Conservation (phyloP, 1,284 basidiomycete species). For the Pseudozyma pruni region DNA sequence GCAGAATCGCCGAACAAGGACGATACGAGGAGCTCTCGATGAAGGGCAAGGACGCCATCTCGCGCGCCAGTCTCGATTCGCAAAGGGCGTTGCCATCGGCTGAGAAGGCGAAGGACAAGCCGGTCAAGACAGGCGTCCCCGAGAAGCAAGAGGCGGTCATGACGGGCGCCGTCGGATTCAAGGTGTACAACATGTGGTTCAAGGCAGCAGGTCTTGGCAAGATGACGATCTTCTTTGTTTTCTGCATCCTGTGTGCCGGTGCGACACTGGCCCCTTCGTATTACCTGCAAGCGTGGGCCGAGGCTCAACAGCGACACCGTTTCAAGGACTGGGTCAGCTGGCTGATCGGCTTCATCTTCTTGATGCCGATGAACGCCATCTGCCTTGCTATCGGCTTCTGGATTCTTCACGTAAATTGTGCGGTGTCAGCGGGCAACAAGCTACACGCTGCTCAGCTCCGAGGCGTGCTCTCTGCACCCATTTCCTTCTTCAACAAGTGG, state of each 20-base stretch:
- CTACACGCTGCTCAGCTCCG: slow-evolving; percentile 37
- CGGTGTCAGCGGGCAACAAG: slow-evolving; percentile 25
- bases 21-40: slow-evolving; percentile 42
- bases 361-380: slow-evolving; percentile 11
- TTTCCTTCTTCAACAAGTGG: slow-evolving; percentile 50
- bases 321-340: slow-evolving; percentile 25
- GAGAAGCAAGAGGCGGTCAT: slow-evolving; percentile 39
- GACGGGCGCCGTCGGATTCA: slow-evolving; percentile 36
- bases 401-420: slow-evolving; percentile 5
- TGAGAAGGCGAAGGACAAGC: slow-evolving; percentile 11
- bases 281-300: slow-evolving; percentile 42
- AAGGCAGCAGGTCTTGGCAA: slow-evolving; percentile 22
- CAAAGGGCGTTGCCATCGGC: slow-evolving; percentile 5
- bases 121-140: slow-evolving; percentile 18
- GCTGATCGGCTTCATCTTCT: slow-evolving; percentile 17
- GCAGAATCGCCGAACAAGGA: slow-evolving; percentile 49
- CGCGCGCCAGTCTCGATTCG: slow-evolving; percentile 45
- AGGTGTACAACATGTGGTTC: slow-evolving; percentile 28
- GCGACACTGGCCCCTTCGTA: slow-evolving; percentile 5
- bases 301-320: slow-evolving; percentile 23
- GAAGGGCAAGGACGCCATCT: slow-evolving; percentile 51
- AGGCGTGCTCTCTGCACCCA: slow-evolving; percentile 37
- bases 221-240: slow-evolving; percentile 1
- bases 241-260: not conserved
- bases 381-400: slow-evolving; percentile 21